Percentiles rank a stretch among this genome's conserved stretches.
Conservation (phyloP, 2,329 filamentous ascomycete species). For the Thermomyces lanuginosus region DNA sequence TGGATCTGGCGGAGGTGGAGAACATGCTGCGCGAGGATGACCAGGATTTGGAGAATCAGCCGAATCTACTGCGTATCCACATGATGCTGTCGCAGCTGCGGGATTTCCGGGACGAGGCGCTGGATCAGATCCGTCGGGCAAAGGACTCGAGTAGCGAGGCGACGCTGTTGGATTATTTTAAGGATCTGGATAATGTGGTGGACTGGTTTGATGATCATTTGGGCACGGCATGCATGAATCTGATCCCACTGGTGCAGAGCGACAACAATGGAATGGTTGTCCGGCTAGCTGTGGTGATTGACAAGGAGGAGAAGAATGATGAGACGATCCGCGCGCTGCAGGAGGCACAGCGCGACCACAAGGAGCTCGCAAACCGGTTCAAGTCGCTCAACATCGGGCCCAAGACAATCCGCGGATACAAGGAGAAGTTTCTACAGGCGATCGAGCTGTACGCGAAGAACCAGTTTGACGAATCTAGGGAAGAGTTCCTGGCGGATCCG, state of each 20-base stretch:
- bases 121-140: conserved; percentile 79
- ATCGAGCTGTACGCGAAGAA: conserved; percentile 57
- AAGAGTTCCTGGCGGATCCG: conserved; percentile 69
- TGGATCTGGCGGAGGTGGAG: conserved; percentile 59
- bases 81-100: conserved; percentile 81
- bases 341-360: conserved; percentile 88
- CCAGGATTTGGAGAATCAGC: conserved; percentile 72
- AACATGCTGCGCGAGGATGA: conserved; percentile 69
- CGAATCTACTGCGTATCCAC: conserved; percentile 75
- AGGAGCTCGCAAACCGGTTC: conserved; percentile 82
- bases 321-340: conserved; percentile 79
- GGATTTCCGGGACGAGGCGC: conserved; percentile 88
- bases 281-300: conserved; percentile 76
- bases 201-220: conserved; percentile 95
- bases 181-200: conserved; percentile 68
- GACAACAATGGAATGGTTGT: conserved; percentile 85
- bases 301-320: conserved; percentile 93
- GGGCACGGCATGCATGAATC: conserved; percentile 69
- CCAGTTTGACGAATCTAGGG: conserved; percentile 55
- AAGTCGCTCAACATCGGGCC: conserved; percentile 90
- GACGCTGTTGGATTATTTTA: conserved; percentile 81
- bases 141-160: conserved; percentile 57
- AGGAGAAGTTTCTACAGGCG: conserved; percentile 78
- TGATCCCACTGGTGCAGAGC: conserved; percentile 71
- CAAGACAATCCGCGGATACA: conserved; percentile 85